phyloP scores from a whole-genome alignment of 1,284 basidiomycete species.

The Microbotryum lychnidis-dioicae region DNA sequence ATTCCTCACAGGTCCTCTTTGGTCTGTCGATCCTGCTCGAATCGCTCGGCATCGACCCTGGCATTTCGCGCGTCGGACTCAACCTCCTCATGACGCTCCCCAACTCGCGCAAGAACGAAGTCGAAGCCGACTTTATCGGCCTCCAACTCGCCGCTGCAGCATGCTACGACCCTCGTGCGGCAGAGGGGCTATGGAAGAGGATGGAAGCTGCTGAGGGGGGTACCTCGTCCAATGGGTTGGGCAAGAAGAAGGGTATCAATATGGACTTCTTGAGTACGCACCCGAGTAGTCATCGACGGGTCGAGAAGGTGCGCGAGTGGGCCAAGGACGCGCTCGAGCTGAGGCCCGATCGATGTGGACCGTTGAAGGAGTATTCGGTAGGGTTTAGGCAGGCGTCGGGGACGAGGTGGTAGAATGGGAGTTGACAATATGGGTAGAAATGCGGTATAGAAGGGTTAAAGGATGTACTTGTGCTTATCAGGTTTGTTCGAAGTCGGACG shows the following conservation, averaged over 20 bases:
- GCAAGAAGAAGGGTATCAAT: constrained; percentile 6
- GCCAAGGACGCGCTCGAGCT: constrained; percentile 13
- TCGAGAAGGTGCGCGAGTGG: constrained; percentile 44
- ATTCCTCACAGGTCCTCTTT: constrained; percentile 56
- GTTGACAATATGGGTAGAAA: too few relatives aligned
- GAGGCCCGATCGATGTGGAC: constrained; percentile 12
- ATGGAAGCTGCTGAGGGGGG: constrained; percentile 29
- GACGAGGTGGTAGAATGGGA: constrained; percentile 45
- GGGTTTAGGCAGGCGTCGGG: constrained; percentile 3
- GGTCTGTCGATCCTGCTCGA: constrained; percentile 50
- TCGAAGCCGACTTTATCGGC: constrained; percentile 49
- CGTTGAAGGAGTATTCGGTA: constrained; percentile 2
- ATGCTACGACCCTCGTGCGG: constrained; percentile 69
- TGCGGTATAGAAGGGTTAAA: too few relatives aligned
- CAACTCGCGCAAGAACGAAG: constrained; percentile 71
- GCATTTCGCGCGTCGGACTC: constrained; percentile 45
- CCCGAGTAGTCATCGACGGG: constrained; percentile 59
- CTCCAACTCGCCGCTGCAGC: constrained; percentile 46
- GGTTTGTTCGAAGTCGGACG: too few relatives aligned
- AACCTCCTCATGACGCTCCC: constrained; percentile 62
- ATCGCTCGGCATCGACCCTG: constrained; percentile 53
- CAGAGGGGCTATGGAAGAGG: constrained; percentile 46
- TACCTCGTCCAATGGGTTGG: too few relatives aligned
- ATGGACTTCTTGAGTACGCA: constrained; percentile 63
- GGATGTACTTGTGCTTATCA: too few relatives aligned